Base-by-base conservation (phyloP, 1,139 yeast genomes). In the Suhomyces maxii region DNA sequence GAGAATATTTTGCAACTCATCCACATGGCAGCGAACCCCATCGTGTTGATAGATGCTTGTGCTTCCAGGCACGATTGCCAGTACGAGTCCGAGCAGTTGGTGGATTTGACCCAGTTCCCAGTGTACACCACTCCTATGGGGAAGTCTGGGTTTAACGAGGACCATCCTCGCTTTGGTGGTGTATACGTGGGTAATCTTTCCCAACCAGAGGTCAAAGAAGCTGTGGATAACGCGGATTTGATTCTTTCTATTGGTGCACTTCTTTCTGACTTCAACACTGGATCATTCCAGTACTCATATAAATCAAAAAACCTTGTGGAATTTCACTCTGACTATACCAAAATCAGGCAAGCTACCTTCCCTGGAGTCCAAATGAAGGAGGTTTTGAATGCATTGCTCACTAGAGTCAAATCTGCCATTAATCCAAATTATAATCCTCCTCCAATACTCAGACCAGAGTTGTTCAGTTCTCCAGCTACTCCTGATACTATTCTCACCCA, bases 401-500 rank as follows among this genome's bases (percentile, higher is more conserved):
- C 43, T 34, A 37, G 36, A 41, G 41, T 48, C 23, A 34, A 30
- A 13, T 49, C 51, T 18, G 43, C 49, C 14, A 39, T 42, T 12
- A 39, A 42, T 34, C 49, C 51, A 31, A 18, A 28, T 38, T 54
- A 53, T 48, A 34, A 39, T 18, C 52, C 55, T 34, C 48, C 45
- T 11, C 47, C 51, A 3, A 50, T 55, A 13, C 53, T 53, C 26
- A 42, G 38, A 35, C 50, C 50, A 32, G 47, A 48, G 32, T 39
- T 52, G 40, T 45, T 41, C 35, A 46, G 46, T 42, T 44, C 54
- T 73, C 70, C 68, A 37, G 60, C 64, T 23, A 53, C 64, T 11
- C 54, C 58, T 40, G 52, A 55, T 39, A 61, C 65, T 31, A 56
- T 58, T 40, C 69, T 88, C 59, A 77, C 81, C 50, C 96, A 88